A percentile compares a stretch with the other conserved stretches of the same genome.
These are phyloP conservation scores for Salvia sclarea DNA, from an alignment of 305 asterid species.

Conservation along the genomic window DNA sequence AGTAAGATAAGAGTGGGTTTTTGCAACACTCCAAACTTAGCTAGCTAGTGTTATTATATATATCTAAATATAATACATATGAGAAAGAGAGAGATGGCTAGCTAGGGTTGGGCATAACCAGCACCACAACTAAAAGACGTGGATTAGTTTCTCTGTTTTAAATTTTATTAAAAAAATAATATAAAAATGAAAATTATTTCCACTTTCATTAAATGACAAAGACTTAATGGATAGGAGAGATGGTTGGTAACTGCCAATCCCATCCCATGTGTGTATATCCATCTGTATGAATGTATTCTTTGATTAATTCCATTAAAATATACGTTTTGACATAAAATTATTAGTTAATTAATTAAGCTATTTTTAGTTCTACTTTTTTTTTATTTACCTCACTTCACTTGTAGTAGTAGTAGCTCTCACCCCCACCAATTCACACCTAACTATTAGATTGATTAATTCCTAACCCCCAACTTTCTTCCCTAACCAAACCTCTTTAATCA, in stretches of 20 bases:
- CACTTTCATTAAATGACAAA: slow-evolving; percentile 50
- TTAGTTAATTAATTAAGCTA: slow-evolving; percentile 1
- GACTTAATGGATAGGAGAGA: slow-evolving; percentile 51
- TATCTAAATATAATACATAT: no score
- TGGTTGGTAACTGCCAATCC: slow-evolving; percentile 51
- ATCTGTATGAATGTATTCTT: slow-evolving; percentile 26
- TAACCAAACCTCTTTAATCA: slow-evolving; percentile 34
- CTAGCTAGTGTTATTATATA: background rate
- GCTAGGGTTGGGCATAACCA: slow-evolving; percentile 41
- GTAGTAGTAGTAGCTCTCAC: slow-evolving; percentile 41
- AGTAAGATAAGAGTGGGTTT: slow-evolving; percentile 37
- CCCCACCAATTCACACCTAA: slow-evolving; percentile 55
- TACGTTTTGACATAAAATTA: background rate
- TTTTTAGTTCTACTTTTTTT: background rate
- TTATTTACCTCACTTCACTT: slow-evolving; percentile 34
- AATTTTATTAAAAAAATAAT: background rate
- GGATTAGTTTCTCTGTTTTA: slow-evolving; percentile 50
- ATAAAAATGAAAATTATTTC: slow-evolving; percentile 14
- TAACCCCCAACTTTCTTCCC: slow-evolving; percentile 47
- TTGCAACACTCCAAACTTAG: slow-evolving; percentile 30
- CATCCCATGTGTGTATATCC: slow-evolving; percentile 52
- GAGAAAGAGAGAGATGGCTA: background rate
- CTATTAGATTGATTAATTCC: slow-evolving; percentile 40
- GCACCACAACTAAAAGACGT: slow-evolving; percentile 50
- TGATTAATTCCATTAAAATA: background rate